These are phyloP conservation scores for Nothopassalora personata DNA, from an alignment of 2,329 filamentous ascomycete species.

Conservation along the genomic window DNA sequence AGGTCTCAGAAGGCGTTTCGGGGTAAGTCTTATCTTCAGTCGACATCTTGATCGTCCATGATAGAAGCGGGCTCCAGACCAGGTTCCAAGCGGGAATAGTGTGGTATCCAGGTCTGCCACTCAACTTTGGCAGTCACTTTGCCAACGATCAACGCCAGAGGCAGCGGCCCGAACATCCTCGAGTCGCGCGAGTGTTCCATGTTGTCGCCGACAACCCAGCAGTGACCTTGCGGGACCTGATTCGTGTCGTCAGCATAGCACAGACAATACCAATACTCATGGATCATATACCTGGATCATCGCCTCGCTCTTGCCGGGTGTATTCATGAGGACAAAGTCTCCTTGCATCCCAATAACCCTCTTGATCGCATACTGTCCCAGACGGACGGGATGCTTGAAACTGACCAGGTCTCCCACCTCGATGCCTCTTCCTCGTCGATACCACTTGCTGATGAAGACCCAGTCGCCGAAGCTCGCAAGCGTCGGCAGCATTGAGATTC, in stretches of 20 bases:
- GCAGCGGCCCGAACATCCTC: conserved; percentile 77
- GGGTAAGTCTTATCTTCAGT: not conserved
- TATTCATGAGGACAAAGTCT: conserved; percentile 66
- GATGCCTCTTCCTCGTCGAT: conserved; percentile 62
- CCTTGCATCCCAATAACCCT: conserved; percentile 57
- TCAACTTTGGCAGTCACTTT: conserved; percentile 59
- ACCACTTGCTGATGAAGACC: conserved; percentile 62
- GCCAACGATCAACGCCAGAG: conserved; percentile 74
- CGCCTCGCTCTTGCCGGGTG: conserved; percentile 42
- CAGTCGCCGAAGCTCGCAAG: conserved; percentile 63
- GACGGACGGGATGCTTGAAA: conserved; percentile 66
- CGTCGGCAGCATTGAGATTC: conserved; percentile 87
- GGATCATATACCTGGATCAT: conserved; percentile 59
- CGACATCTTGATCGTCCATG: not conserved
- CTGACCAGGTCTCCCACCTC: conserved; percentile 78
- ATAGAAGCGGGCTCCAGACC: not conserved
- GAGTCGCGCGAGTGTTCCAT: conserved; percentile 79
- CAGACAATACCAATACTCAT: not conserved
- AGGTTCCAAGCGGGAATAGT: not conserved
- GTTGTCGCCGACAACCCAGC: conserved; percentile 88
- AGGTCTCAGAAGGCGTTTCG: no score
- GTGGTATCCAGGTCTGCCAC: conserved; percentile 8
- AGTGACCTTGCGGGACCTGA: conserved; percentile 88
- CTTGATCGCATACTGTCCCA: conserved; percentile 60
- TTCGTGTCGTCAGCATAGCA: conserved; percentile 1